A percentile compares a stretch with the other conserved stretches of the same genome.
Conservation (phyloP, 345 rosid genomes). For the Arabis hirsuta region DNA sequence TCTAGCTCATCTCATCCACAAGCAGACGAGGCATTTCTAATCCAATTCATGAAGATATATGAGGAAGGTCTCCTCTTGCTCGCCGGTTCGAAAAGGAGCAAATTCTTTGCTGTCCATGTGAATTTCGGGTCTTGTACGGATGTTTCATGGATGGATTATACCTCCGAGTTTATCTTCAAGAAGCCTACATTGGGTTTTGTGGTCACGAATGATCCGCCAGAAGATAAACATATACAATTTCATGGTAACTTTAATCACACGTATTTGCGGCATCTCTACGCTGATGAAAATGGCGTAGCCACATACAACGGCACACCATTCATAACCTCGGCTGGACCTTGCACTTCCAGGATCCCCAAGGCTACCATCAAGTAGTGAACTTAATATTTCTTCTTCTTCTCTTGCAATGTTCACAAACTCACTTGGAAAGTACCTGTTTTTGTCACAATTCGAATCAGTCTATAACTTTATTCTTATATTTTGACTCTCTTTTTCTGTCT, state of each 20-base stretch:
- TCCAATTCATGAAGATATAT: no score
- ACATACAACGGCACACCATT: conserved; percentile 90
- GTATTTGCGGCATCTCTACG: conserved; percentile 72
- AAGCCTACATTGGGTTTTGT: no score
- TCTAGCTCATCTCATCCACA: no score
- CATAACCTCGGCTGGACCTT: conserved; percentile 90
- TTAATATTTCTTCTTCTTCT: conserved; percentile 14
- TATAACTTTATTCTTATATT: not conserved
- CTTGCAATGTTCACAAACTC: conserved; percentile 9
- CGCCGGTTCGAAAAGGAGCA: no score
- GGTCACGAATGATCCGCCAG: no score
- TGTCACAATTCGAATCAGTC: conserved; percentile 2
- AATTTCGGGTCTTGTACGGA: no score
- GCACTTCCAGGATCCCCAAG: conserved; percentile 75
- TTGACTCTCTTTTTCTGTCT: not conserved
- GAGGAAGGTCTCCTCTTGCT: no score
- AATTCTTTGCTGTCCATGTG: no score
- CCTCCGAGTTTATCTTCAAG: no score
- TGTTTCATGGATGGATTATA: no score
- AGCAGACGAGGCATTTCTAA: no score
- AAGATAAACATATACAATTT: no score
- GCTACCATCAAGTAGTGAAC: conserved; percentile 73
- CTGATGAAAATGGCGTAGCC: conserved; percentile 91
- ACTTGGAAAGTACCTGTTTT: not conserved
- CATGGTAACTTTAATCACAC: conserved; percentile 4